Conservation (phyloP, 257 asterid species). For the Asclepias syriaca region DNA sequence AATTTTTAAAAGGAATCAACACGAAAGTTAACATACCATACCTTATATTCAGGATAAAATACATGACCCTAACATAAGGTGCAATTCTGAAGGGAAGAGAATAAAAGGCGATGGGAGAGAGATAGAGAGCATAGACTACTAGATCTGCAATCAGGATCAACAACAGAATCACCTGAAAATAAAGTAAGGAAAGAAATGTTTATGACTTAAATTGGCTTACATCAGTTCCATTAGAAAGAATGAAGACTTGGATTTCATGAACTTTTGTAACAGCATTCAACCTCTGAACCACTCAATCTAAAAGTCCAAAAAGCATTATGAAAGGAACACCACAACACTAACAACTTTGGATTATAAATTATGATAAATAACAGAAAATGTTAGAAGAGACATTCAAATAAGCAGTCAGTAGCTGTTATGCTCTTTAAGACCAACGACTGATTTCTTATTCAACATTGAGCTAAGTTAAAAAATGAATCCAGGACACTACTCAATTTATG, state of each 20-base stretch:
- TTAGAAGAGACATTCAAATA: background rate
- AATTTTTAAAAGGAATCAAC: background rate
- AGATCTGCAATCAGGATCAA: constrained; percentile 61
- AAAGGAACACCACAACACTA: background rate
- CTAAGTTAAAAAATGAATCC: background rate
- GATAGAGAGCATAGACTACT: constrained; percentile 43
- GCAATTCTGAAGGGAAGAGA: constrained; percentile 83
- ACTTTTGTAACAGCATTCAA: background rate
- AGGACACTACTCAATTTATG: background rate
- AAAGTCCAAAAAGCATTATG: too few species aligned
- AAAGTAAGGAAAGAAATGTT: constrained; percentile 1
- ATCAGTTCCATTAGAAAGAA: background rate
- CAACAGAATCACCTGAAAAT: constrained; percentile 64
- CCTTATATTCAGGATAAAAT: constrained; percentile 75
- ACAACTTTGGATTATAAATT: background rate
- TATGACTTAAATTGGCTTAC: background rate
- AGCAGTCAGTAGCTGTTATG: background rate
- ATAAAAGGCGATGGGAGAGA: constrained; percentile 60
- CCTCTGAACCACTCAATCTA: background rate
- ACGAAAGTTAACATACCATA: constrained; percentile 17
- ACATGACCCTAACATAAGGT: constrained; percentile 74
- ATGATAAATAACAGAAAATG: background rate
- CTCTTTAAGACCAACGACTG: background rate
- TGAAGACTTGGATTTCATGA: background rate
- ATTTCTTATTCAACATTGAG: background rate